Percentiles rank a stretch among this genome's conserved stretches.
phyloP scores from a whole-genome alignment of 2,329 filamentous ascomycete genomes.

The Sporothrix sp. region DNA sequence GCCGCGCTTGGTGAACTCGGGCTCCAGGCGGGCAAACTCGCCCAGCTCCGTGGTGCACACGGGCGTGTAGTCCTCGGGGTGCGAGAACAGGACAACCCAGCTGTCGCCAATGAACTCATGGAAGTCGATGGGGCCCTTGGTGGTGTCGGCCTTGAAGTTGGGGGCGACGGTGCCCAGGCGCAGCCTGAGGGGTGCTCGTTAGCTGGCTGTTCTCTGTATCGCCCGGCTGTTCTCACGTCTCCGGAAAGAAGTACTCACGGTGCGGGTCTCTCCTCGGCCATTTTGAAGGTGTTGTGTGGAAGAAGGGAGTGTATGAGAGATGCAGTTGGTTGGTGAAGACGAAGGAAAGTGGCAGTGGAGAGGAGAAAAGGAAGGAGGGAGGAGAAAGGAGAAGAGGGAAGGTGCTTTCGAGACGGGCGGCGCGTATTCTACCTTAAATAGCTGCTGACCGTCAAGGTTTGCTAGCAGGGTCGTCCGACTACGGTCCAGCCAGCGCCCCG shows the following conservation, averaged over 20 bases:
- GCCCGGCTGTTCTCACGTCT: no score
- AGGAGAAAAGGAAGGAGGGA: not conserved
- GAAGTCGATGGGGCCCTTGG: slow-evolving; percentile 68
- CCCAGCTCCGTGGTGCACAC: slow-evolving; percentile 92
- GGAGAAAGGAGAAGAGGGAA: not conserved
- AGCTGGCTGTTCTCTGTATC: not conserved
- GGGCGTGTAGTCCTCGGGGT: slow-evolving; percentile 85
- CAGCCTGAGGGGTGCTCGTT: slow-evolving; percentile 33
- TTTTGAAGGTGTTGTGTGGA: slow-evolving; percentile 20
- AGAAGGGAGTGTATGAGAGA: not conserved
- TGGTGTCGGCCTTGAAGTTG: slow-evolving; percentile 78
- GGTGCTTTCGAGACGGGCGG: not conserved
- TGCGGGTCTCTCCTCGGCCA: slow-evolving; percentile 26
- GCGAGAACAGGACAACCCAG: slow-evolving; percentile 77
- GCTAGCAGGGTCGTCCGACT: slow-evolving; percentile 1
- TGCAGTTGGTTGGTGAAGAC: not conserved
- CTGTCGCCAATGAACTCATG: slow-evolving; percentile 70
- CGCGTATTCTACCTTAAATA: slow-evolving; percentile 8
- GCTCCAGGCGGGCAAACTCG: slow-evolving; percentile 80
- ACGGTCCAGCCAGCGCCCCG: not conserved
- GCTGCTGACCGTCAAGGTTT: not conserved
- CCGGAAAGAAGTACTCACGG: slow-evolving; percentile 24
- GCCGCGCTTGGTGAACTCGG: slow-evolving; percentile 75
- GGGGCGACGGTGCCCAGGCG: slow-evolving; percentile 60
- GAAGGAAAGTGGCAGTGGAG: not conserved